Base-by-base conservation (phyloP, 495 filamentous ascomycete species). In the Penicillium angulare region DNA sequence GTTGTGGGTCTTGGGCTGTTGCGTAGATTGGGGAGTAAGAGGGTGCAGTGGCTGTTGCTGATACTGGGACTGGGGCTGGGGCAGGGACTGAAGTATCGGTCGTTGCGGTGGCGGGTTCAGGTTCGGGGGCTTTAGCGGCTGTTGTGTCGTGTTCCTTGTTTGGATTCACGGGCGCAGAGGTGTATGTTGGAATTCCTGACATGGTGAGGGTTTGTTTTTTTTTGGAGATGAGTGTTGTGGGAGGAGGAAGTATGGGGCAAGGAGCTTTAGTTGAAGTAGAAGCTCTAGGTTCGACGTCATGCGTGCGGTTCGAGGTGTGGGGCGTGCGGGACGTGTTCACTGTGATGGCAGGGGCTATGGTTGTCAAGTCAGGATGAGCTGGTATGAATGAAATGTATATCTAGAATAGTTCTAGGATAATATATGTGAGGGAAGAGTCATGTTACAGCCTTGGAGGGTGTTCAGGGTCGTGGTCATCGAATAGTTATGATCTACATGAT, bases 141-240 rank as follows among this genome's bases (percentile, higher is more conserved):
- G 59, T 65, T 22, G 13, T 18, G 5, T 47, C 51, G 33, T 60
- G 62, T 33, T 63, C 47, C 33, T 55, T 45, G 47, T 64, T 73
- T 8, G 76, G 59, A 42, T 72, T 79, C 56, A 87, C 80, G 41
- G 84, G 82, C 39, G 78, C 77, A 32, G 83, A 69, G 17, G 73
- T 78, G 72, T 84, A 80, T 22, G 85, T 72, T 34, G 67, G 77
- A 53, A 87, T 79, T 4, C 80, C 79, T 8, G 80, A 68, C n/a
- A n/a, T 65, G 36, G 16, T 5, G 21, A 32, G 13, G 13, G 16
- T 29, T 18, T 41, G 21, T 24, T 15, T 13, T 5, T 36, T 34
- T 16, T 6, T 36, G 21, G 36, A 43, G 12, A 22, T 17, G 24
- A 24, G 23, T 22, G 47, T 23, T 13, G 31, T 34, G 4, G 15